A percentile compares a stretch with the other conserved stretches of the same genome.
phyloP scores from a whole-genome alignment of 495 filamentous ascomycete genomes.

The Evansstolkia leycettana region DNA sequence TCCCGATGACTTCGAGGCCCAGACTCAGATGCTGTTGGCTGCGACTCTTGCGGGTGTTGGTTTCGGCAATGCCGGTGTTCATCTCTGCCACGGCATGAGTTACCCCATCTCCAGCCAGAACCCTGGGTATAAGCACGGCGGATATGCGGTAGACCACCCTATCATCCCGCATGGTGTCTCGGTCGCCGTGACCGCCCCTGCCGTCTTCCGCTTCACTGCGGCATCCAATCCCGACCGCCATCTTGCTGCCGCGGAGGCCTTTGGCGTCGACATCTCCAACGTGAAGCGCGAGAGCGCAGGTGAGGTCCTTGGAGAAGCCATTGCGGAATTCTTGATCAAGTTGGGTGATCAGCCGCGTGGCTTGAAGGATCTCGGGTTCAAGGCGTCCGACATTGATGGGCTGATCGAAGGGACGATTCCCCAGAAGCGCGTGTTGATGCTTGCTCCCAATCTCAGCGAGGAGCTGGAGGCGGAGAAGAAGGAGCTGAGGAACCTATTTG shows the following conservation, averaged over 20 bases:
- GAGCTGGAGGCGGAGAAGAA: constrained; percentile 52
- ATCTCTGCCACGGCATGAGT: constrained; percentile 94
- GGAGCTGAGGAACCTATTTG: constrained; percentile 49
- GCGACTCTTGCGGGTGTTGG: constrained; percentile 90
- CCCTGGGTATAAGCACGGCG: constrained; percentile 73
- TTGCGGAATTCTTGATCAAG: constrained; percentile 64
- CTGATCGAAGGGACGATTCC: constrained; percentile 92
- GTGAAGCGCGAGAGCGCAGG: constrained; percentile 82
- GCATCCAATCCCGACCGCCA: constrained; percentile 86
- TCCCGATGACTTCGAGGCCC: constrained; percentile 82
- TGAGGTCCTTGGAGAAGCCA: constrained; percentile 69
- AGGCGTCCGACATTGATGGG: constrained; percentile 54
- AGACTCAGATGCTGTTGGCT: constrained; percentile 87
- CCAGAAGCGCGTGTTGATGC: constrained; percentile 77
- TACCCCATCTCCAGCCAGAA: constrained; percentile 94
- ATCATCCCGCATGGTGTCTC: constrained; percentile 95
- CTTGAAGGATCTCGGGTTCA: constrained; percentile 73
- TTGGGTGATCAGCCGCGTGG: constrained; percentile 87
- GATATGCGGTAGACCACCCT: constrained; percentile 59
- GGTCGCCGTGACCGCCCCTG: constrained; percentile 87
- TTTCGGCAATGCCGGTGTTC: constrained; percentile 94
- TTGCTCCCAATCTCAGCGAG: constrained; percentile 70
- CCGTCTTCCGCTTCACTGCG: constrained; percentile 87
- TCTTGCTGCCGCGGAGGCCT: constrained; percentile 74
- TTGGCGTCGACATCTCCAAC: constrained; percentile 77